Percentiles rank a stretch among this genome's conserved stretches.
Evolutionary conservation across 345 rosid species (phyloP).

Genomic region (Arabidopsis suecica): DNA sequence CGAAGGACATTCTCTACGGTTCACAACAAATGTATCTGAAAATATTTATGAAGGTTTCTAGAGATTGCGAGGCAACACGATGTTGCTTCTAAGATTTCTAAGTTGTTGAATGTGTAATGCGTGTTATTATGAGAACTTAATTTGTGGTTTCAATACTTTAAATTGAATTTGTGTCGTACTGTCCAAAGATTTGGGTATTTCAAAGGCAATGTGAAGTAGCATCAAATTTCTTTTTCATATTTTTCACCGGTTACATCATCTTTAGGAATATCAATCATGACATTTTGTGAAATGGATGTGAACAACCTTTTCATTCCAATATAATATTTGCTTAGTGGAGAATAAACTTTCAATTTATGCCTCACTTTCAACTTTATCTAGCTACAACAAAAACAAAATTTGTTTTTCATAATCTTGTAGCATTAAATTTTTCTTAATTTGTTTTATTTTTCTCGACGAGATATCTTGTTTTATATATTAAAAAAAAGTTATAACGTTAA

Average conservation of each 20-base stretch:
- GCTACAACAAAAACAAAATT: not conserved
- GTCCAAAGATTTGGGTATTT: not conserved
- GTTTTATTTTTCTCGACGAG: too few relatives aligned
- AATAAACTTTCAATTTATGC: not conserved
- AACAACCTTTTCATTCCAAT: not conserved
- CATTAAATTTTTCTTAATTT: not conserved
- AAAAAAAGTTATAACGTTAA: not conserved
- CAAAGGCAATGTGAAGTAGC: not conserved
- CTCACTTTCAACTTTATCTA: not conserved
- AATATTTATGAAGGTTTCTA: constrained; percentile 8
- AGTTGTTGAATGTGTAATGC: constrained; percentile 8
- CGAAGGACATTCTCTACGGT: not conserved
- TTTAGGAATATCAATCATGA: too few relatives aligned
- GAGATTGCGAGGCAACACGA: constrained; percentile 29
- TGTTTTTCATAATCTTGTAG: too few relatives aligned
- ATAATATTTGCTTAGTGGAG: not conserved
- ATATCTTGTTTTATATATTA: not conserved
- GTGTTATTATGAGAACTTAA: not conserved
- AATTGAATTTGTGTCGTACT: not conserved
- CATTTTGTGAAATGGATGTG: not conserved
- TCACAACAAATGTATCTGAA: constrained; percentile 7
- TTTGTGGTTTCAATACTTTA: not conserved
- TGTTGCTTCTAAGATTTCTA: constrained; percentile 21
- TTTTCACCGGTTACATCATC: not conserved
- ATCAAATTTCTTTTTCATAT: not conserved